Percentiles rank a stretch among this genome's conserved stretches.
These are phyloP conservation scores for Wallacemonas sp. DNA, from an alignment of 208 protist species.

Conservation along the genomic window DNA sequence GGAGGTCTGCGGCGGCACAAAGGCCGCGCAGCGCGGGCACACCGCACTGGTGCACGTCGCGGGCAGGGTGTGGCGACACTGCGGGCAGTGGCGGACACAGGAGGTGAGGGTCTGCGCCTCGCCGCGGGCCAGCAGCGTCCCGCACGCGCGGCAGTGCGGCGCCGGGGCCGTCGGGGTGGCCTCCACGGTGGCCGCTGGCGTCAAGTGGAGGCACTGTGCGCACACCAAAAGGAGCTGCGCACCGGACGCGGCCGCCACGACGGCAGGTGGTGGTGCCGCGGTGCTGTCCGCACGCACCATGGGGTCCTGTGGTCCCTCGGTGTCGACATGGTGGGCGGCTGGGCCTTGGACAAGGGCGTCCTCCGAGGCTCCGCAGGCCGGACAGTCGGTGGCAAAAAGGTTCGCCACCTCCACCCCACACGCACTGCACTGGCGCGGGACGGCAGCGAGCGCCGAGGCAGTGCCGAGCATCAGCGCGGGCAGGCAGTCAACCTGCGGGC, in stretches of 20 bases:
- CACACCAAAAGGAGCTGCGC: not conserved
- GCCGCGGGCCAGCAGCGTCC: not conserved
- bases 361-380: conserved; percentile 17
- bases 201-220: conserved; percentile 11
- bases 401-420: conserved; percentile 41
- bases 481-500: conserved; percentile 82
- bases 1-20: conserved; percentile 13
- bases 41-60: conserved; percentile 20
- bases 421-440: conserved; percentile 29
- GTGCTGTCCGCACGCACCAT: not conserved
- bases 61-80: conserved; percentile 23
- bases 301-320: not conserved
- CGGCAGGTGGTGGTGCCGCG: not conserved
- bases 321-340: not conserved
- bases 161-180: no score
- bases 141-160: conserved; percentile 1
- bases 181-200: not conserved
- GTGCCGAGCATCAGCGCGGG: conserved; percentile 42
- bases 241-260: not conserved
- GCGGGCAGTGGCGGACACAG: conserved; percentile 19
- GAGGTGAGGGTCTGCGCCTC: not conserved
- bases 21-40: conserved; percentile 35
- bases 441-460: not conserved
- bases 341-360: not conserved
- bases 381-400: conserved; percentile 37